Percentiles rank a stretch among this genome's conserved stretches.
Conservation (phyloP, 2,329 filamentous ascomycete genomes). For the Penicillium sp. region DNA sequence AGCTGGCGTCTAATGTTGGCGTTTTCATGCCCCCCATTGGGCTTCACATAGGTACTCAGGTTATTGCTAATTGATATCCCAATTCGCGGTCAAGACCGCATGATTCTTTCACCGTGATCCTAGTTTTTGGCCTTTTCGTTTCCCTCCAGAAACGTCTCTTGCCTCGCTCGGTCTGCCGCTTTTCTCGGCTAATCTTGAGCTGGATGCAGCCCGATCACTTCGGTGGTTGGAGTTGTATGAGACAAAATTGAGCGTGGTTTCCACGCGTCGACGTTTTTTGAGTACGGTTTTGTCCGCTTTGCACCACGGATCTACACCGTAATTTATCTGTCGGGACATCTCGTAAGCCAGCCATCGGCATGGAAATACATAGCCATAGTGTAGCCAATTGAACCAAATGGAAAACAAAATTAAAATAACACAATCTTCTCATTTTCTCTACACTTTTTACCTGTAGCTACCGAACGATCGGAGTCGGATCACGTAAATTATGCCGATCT, state of each 20-base stretch:
- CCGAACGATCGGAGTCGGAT: not conserved
- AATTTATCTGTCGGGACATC: conserved; percentile 49
- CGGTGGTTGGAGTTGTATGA: conserved; percentile 37
- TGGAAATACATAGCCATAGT: not conserved
- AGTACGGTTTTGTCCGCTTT: conserved; percentile 48
- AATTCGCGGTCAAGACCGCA: conserved; percentile 8
- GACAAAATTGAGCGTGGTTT: conserved; percentile 44
- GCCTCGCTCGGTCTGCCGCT: conserved; percentile 51
- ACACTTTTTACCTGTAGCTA: not conserved
- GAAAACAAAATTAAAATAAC: not conserved
- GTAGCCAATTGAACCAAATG: not conserved
- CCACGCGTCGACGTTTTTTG: conserved; percentile 47
- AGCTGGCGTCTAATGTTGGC: conserved; percentile 26
- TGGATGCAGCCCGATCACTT: conserved; percentile 35
- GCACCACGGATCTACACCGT: conserved; percentile 40
- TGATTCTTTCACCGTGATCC: not conserved
- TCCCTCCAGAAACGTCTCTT: conserved; percentile 42
- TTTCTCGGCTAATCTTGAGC: conserved; percentile 41
- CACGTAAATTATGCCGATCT: not conserved
- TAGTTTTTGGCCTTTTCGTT: not conserved
- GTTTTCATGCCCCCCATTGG: conserved; percentile 22
- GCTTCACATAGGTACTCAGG: conserved; percentile 22
- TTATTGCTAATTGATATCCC: conserved; percentile 19
- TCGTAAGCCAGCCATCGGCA: not conserved
- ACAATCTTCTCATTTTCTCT: not conserved